Evolutionary conservation across 106 monocot species (phyloP), one percentile per base, ranked within the genome.

Genomic region (Acorus calamus): DNA sequence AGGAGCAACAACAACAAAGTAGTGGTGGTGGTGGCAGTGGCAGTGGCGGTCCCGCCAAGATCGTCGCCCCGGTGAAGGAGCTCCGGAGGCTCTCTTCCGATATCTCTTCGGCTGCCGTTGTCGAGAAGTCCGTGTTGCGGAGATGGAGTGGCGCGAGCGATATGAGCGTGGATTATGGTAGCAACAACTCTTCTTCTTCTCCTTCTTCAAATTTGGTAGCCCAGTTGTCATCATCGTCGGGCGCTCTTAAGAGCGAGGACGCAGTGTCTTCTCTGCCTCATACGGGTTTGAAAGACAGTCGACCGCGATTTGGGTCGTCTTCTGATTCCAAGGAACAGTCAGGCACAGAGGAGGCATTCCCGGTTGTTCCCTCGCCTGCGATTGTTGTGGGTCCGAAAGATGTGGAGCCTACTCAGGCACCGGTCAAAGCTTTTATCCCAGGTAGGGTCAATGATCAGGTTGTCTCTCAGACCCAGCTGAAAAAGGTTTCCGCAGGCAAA

Each of bases 131-230:
- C 3, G 87, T 92, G 50, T 67, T 94, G 59, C 83, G 85, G 71
- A 75, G 96, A 80, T 98, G 96, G 96, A 98, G 96, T 54, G 88
- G 91, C 60, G 83, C 88, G 46, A 98, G 96, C 55, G 96, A 98
- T 70, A 98, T 98, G 96, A 98, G 96, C 61, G 81, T 98, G 55
- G 96, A 92, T 60, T 64, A 76, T 14, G 71, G 62, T 43, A 83
- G 56, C 70, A 84, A 63, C 64, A 81, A 60, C 59, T 69, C 42
- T 14, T 80, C 89, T 57, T 84, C 86, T 2, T 79, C 89, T 73
- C 82, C 85, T 51, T 76, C 86, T 61, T 49, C 44, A 9, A 59
- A 60, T 73, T 79, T 74, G 63, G 67, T 77, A 11, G 48, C 28
- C 57, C 77, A 77, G 52, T 65, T 73, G 28, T 28, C 28, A 28